Evolutionary conservation across 306 rosid species (phyloP), one percentile per base, ranked within the genome.

Genomic region (Mimosa bimucronata): DNA sequence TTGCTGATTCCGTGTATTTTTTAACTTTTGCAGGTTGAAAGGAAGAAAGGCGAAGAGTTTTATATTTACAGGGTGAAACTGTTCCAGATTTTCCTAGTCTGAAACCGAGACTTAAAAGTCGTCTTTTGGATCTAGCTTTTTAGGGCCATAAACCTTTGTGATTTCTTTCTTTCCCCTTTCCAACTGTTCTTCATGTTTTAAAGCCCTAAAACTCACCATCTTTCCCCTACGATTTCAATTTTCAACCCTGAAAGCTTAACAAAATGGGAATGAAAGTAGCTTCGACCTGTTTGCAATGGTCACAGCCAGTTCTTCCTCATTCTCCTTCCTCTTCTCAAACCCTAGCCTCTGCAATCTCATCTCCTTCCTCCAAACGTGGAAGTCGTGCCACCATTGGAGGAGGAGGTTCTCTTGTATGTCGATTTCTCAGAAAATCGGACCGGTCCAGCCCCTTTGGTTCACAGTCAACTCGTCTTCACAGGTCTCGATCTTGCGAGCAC

Each of bases 321-420:
- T 86, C 93, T 0, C 83, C 89, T 1, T 82, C 93, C 21, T 88
- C 90, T 19, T 89, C 94, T 5, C 94, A 90, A 48, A 74, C 98
- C 30, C 75, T 91, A 14, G 91, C 91, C 29, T 88, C 89, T 18
- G 77, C 89, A 6, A 75, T 88, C 40, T 83, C 90, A 16, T 87
- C 91, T 57, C 85, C 91, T 76, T 84, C 91, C 0, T 81, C 90
- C 0, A 88, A 83, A 75, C 84, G 80, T 14, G 82, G 90, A 65
- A 87, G 53, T 82, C 90, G 79, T 29, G 29, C 84, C 10, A 61
- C 5, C 67, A 50, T 55, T 19, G 50, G 45, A 45, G 85, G 45
- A 60, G 85, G 87, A 2, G 84, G 83, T 46, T 65, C 87, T 45
- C 75, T 84, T 0, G 46, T 73, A 5, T 86, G 89, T 61, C 81